phyloP scores from a whole-genome alignment of 2,329 filamentous ascomycete genomes.

The Alternaria arbusti region DNA sequence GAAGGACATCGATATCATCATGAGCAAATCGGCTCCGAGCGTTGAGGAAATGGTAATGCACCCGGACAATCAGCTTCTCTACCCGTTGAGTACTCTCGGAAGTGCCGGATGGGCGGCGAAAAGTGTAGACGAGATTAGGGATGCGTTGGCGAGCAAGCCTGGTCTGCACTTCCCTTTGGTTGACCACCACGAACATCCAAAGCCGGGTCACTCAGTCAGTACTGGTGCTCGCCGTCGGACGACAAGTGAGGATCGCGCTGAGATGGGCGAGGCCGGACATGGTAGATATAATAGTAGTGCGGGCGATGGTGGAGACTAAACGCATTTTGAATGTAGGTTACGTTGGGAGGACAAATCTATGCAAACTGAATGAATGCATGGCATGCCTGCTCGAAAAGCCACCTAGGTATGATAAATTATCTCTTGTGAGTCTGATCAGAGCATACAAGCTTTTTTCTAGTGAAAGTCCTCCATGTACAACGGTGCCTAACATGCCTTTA shows the following conservation, averaged over 20 bases:
- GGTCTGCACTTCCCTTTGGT: conserved; percentile 21
- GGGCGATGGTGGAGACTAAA: background rate
- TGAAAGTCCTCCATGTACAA: background rate
- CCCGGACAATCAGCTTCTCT: conserved; percentile 60
- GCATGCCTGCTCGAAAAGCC: background rate
- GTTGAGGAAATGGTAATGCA: conserved; percentile 57
- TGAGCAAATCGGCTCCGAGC: conserved; percentile 33
- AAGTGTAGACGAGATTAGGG: conserved; percentile 49
- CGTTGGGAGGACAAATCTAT: background rate
- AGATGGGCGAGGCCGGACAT: background rate
- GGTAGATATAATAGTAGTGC: background rate
- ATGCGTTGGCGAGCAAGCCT: conserved; percentile 48
- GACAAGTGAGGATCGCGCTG: background rate
- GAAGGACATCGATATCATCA: conserved; percentile 75
- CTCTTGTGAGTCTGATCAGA: background rate
- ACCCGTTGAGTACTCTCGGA: conserved; percentile 56
- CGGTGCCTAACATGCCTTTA: background rate
- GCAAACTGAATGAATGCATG: background rate
- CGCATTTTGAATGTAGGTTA: background rate
- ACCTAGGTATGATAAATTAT: background rate
- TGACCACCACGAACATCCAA: conserved; percentile 17
- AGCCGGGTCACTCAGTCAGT: conserved; percentile 4
- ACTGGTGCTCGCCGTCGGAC: background rate
- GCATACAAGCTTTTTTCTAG: background rate
- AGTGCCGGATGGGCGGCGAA: conserved; percentile 44